These are phyloP conservation scores for Bathelium albidoporum DNA, from an alignment of 495 filamentous ascomycete genomes.

Conservation along the genomic window DNA sequence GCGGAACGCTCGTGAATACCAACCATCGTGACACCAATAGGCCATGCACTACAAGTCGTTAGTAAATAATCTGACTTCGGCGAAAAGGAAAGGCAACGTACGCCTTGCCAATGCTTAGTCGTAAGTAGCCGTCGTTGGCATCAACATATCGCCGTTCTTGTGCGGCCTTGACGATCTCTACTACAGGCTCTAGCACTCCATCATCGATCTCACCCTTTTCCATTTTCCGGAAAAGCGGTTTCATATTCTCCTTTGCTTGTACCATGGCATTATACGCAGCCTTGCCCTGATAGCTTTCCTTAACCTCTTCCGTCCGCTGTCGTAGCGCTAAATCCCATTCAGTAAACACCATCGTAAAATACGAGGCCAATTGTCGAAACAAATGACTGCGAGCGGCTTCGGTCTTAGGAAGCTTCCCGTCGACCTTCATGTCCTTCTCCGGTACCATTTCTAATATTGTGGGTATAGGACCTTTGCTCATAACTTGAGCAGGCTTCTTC, in stretches of 20 bases:
- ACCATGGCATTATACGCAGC: constrained; percentile 69
- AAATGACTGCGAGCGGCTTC: constrained; percentile 49
- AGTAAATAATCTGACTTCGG: background rate
- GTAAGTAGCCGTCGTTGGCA: constrained; percentile 89
- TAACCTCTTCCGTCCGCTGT: constrained; percentile 49
- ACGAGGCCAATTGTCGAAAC: constrained; percentile 79
- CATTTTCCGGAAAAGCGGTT: constrained; percentile 80
- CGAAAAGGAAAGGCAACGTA: constrained; percentile 25
- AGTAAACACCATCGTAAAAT: constrained; percentile 82
- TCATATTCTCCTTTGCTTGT: constrained; percentile 74
- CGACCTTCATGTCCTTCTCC: constrained; percentile 80
- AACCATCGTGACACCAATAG: constrained; percentile 98
- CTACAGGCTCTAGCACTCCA: constrained; percentile 68
- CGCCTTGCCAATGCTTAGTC: constrained; percentile 93
- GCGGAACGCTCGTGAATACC: constrained; percentile 96
- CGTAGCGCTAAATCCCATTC: constrained; percentile 81
- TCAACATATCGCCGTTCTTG: constrained; percentile 88
- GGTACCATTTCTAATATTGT: constrained; percentile 66
- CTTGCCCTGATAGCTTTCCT: constrained; percentile 65
- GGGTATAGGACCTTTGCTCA: constrained; percentile 46
- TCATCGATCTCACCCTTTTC: constrained; percentile 64
- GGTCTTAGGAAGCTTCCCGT: constrained; percentile 43
- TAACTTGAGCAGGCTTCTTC: constrained; percentile 42
- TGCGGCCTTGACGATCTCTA: constrained; percentile 87
- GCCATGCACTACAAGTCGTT: constrained; percentile 54